Percentiles rank a stretch among this genome's conserved stretches.
phyloP scores from a whole-genome alignment of 2,329 filamentous ascomycete species.

The Samsoniella hepiali region DNA sequence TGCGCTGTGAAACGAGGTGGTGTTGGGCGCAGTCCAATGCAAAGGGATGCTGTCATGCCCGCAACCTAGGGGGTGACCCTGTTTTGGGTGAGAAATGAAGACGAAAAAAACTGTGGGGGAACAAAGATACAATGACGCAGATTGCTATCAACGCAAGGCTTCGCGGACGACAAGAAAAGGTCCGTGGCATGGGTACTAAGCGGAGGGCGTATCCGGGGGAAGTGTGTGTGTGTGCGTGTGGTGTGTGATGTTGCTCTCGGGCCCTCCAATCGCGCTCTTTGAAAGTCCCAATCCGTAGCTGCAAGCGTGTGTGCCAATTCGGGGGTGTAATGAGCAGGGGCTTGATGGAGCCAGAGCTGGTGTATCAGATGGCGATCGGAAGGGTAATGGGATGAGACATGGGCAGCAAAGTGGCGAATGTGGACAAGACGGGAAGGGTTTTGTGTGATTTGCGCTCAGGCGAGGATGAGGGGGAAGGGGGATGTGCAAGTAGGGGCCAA shows the following conservation, averaged over 20 bases:
- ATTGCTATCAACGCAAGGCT: too few species aligned
- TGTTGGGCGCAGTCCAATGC: background rate
- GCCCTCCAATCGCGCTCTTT: too few species aligned
- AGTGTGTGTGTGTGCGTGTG: too few species aligned
- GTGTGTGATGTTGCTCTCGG: too few species aligned
- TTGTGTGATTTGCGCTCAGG: background rate
- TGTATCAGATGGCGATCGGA: conserved; percentile 12
- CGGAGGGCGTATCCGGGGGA: too few species aligned
- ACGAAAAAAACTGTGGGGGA: too few species aligned
- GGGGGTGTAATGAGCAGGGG: conserved; percentile 5
- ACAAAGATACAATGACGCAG: too few species aligned
- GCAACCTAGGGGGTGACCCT: background rate
- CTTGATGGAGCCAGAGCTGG: conserved; percentile 1
- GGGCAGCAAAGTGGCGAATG: background rate
- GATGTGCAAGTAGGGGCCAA: background rate
- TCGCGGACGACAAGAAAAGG: too few species aligned
- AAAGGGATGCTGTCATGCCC: background rate
- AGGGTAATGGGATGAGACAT: conserved; percentile 10
- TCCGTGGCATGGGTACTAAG: too few species aligned
- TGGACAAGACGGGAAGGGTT: background rate
- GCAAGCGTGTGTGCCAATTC: background rate
- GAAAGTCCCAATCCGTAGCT: too few species aligned
- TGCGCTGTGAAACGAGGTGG: conserved; percentile 1
- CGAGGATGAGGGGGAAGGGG: background rate
- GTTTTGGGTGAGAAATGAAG: background rate